Conservation (phyloP, 306 rosid species). For the Cicer bijugum region DNA sequence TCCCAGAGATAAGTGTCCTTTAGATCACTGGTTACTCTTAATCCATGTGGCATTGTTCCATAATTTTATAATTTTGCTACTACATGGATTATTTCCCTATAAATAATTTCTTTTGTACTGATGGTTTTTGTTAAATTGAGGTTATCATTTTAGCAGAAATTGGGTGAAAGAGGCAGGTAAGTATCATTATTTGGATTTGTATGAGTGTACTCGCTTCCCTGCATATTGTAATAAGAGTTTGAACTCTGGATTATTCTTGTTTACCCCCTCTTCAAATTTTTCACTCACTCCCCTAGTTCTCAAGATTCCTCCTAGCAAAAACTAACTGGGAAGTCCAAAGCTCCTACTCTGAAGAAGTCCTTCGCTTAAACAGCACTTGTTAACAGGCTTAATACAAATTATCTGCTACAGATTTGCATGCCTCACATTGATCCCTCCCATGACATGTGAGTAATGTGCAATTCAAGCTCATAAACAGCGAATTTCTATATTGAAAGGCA, state of each 20-base stretch:
- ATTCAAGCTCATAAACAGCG: slow-evolving; percentile 27
- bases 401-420: slow-evolving; percentile 19
- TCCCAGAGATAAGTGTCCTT: not conserved
- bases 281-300: not conserved
- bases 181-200: not conserved
- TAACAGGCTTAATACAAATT: slow-evolving; percentile 19
- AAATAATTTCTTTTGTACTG: slow-evolving; percentile 7
- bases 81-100: not conserved
- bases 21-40: slow-evolving; percentile 1
- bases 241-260: not conserved
- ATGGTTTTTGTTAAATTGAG: not conserved
- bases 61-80: not conserved
- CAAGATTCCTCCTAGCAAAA: not conserved
- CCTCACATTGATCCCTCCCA: not conserved
- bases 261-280: slow-evolving; percentile 14
- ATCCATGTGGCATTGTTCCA: not conserved
- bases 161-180: not conserved
- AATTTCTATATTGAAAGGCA: slow-evolving; percentile 16
- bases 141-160: not conserved
- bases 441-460: not conserved
- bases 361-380: slow-evolving; percentile 31
- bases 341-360: not conserved
- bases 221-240: slow-evolving; percentile 7
- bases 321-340: not conserved
- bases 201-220: not conserved